Evolutionary conservation across 192 early-diverging fungal species (phyloP).

Genomic region (Funneliformis mosseae): DNA sequence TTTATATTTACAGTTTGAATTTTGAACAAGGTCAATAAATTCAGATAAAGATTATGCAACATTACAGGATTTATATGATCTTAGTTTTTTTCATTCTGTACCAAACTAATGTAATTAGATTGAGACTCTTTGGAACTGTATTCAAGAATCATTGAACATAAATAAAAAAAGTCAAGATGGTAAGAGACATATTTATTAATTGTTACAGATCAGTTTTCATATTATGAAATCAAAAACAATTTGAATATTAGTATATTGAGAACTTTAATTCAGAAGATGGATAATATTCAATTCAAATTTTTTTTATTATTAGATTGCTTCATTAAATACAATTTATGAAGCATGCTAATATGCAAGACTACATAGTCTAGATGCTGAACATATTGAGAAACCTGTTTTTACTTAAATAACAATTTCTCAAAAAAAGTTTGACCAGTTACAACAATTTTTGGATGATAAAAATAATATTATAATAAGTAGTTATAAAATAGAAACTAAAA

Average conservation of each 20-base stretch:
- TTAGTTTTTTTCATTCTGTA: no score
- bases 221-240: background rate
- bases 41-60: no score
- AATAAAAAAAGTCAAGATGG: background rate
- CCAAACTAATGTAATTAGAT: no score
- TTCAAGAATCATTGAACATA: no score
- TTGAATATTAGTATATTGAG: background rate
- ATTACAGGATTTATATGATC: no score
- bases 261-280: background rate
- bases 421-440: background rate
- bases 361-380: background rate
- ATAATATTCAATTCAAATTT: background rate
- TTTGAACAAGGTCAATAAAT: no score
- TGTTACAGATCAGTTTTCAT: background rate
- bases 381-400: background rate
- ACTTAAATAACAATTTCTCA: background rate
- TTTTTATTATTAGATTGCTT: background rate
- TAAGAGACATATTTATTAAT: background rate
- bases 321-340: background rate
- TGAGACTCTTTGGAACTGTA: no score
- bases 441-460: background rate
- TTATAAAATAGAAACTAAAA: background rate
- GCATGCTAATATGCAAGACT: background rate
- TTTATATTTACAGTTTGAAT: no score
- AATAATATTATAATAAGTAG: background rate